Conservation (phyloP, 1,284 basidiomycete genomes). For the Rhodofomes roseus region DNA sequence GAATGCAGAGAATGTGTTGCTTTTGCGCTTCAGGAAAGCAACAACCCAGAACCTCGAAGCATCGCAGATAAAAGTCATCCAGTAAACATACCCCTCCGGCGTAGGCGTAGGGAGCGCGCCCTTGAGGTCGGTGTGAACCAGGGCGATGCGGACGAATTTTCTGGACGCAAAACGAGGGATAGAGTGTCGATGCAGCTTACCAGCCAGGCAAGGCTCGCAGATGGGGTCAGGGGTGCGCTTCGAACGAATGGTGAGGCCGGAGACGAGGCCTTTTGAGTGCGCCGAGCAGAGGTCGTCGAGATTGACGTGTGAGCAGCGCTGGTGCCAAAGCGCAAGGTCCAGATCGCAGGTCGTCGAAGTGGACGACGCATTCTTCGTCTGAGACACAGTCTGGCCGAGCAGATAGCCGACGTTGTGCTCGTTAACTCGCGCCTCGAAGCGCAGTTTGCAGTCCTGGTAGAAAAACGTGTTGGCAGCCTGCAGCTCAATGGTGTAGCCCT, state of each 20-base stretch:
- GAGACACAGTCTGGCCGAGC: slow-evolving; percentile 6
- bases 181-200: neutral
- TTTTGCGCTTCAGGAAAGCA: slow-evolving; percentile 24
- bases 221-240: neutral
- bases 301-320: slow-evolving; percentile 10
- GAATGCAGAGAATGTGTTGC: slow-evolving; percentile 17
- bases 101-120: slow-evolving; percentile 18
- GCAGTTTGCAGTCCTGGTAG: slow-evolving; percentile 2
- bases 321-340: slow-evolving; percentile 9
- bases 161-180: slow-evolving; percentile 1
- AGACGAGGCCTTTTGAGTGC: neutral
- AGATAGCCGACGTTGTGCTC: slow-evolving; percentile 10
- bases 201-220: neutral
- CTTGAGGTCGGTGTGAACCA: slow-evolving; percentile 34
- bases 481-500: slow-evolving; percentile 5
- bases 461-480: slow-evolving; percentile 2
- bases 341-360: slow-evolving; percentile 15
- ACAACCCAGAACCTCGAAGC: slow-evolving; percentile 13
- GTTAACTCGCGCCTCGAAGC: slow-evolving; percentile 9
- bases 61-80: slow-evolving; percentile 25
- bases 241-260: slow-evolving; percentile 2
- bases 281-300: slow-evolving; percentile 1
- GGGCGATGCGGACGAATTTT: slow-evolving; percentile 17
- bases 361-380: slow-evolving; percentile 9
- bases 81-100: slow-evolving; percentile 15